phyloP scores from a whole-genome alignment of 2,329 filamentous ascomycete species.

The Diaporthe sp. region DNA sequence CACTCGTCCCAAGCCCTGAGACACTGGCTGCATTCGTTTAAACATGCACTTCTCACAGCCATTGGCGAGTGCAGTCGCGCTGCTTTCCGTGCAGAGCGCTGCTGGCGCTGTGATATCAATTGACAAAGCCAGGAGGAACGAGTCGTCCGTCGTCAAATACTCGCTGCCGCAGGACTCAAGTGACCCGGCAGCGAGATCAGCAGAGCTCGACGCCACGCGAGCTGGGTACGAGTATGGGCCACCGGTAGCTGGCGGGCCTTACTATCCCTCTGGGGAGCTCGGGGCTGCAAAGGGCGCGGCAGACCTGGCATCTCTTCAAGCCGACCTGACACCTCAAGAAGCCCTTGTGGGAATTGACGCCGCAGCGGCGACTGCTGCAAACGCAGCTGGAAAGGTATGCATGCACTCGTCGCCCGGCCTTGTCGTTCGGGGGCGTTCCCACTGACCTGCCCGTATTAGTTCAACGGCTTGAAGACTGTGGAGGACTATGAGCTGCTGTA shows the following conservation, averaged over 20 bases:
- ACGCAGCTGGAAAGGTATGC: conserved; percentile 34
- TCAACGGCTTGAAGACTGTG: conserved; percentile 49
- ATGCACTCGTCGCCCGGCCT: neutral
- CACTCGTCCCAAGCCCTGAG: neutral
- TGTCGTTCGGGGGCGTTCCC: neutral
- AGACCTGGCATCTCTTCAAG: conserved; percentile 38
- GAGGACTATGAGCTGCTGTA: conserved; percentile 59
- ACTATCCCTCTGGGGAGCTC: conserved; percentile 39
- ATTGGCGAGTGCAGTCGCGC: neutral
- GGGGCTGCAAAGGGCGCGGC: conserved; percentile 37
- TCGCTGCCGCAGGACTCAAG: conserved; percentile 18
- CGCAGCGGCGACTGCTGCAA: neutral
- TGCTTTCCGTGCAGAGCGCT: conserved; percentile 22
- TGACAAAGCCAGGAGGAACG: conserved; percentile 16
- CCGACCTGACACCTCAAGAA: conserved; percentile 31
- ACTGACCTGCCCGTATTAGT: conserved; percentile 41
- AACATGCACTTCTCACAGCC: conserved; percentile 19
- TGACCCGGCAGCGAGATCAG: conserved; percentile 1
- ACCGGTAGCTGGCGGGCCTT: conserved; percentile 41
- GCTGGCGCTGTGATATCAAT: conserved; percentile 20
- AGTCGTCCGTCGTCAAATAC: conserved; percentile 19
- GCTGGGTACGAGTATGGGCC: conserved; percentile 38
- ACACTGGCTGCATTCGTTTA: conserved; percentile 6
- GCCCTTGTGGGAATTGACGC: conserved; percentile 19
- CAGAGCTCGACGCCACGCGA: conserved; percentile 17